Conservation (phyloP, 2,329 filamentous ascomycete genomes). For the Teratosphaeriaceae sp. region DNA sequence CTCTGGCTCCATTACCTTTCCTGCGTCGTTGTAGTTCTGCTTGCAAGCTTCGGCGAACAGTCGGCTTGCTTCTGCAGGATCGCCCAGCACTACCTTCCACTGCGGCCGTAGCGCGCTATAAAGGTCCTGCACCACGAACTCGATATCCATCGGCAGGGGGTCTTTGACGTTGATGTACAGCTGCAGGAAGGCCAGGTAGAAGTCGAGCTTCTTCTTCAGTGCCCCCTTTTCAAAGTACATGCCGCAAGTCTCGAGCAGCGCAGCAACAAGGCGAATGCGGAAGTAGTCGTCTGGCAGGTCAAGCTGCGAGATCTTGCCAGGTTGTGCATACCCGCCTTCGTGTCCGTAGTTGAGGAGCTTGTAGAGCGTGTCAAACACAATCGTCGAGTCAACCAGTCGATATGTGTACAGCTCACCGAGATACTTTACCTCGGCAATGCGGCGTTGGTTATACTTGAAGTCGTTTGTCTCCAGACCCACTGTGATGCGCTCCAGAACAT, state of each 20-base stretch:
- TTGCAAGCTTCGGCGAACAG: constrained; percentile 82
- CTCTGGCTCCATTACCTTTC: constrained; percentile 58
- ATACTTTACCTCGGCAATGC: constrained; percentile 93
- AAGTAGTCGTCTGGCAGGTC: constrained; percentile 95
- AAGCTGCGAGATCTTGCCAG: constrained; percentile 67
- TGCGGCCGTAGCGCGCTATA: constrained; percentile 79
- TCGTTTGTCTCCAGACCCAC: constrained; percentile 92
- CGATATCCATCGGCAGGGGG: constrained; percentile 88
- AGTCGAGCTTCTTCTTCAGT: constrained; percentile 95
- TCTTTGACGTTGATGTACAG: constrained; percentile 94
- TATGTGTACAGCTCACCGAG: constrained; percentile 96
- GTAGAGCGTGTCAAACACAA: constrained; percentile 94
- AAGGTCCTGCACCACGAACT: constrained; percentile 92
- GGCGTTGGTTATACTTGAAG: constrained; percentile 93
- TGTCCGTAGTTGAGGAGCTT: constrained; percentile 92
- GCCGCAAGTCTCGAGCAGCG: constrained; percentile 87
- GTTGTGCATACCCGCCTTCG: constrained; percentile 69
- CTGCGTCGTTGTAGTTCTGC: constrained; percentile 78
- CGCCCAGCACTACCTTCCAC: constrained; percentile 73
- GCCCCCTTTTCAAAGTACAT: constrained; percentile 92
- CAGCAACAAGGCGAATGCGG: constrained; percentile 83
- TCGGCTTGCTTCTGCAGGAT: constrained; percentile 73
- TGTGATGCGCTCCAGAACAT: constrained; percentile 78
- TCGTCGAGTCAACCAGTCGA: constrained; percentile 88
- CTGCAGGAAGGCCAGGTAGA: constrained; percentile 94